Evolutionary conservation across 2,329 filamentous ascomycete species (phyloP).

Genomic region (Rhynchosporium graminicola): DNA sequence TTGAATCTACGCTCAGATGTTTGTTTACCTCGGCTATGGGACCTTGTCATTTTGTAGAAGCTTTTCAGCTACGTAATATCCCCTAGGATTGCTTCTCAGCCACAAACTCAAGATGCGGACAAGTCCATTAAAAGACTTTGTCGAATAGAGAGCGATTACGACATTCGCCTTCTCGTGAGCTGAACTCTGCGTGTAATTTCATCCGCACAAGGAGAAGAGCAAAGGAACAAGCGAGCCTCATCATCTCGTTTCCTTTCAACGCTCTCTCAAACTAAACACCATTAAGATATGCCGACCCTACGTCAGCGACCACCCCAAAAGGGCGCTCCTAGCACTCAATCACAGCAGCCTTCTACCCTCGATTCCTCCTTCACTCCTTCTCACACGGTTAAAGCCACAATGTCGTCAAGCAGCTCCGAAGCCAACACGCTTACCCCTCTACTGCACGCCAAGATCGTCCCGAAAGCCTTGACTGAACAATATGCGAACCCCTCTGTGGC

Average conservation of each 20-base stretch:
- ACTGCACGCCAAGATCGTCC: slow-evolving; percentile 17
- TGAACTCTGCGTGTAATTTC: no score
- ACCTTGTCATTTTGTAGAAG: no score
- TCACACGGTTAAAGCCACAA: slow-evolving; percentile 9
- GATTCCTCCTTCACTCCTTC: background rate
- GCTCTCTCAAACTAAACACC: background rate
- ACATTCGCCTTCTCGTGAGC: no score
- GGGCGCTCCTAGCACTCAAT: slow-evolving; percentile 7
- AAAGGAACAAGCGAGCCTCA: background rate
- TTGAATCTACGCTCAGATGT: no score
- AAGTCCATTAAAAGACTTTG: no score
- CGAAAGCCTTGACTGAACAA: slow-evolving; percentile 27
- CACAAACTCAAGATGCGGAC: no score
- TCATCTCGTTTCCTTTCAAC: background rate
- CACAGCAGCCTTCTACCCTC: slow-evolving; percentile 7
- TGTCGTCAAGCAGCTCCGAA: background rate
- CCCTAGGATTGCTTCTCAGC: no score
- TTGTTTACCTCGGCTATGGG: no score
- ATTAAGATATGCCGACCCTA: slow-evolving; percentile 14
- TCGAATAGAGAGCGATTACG: no score
- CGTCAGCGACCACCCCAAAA: slow-evolving; percentile 21
- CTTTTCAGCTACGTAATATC: no score
- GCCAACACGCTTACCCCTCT: slow-evolving; percentile 24
- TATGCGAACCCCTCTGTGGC: slow-evolving; percentile 13
- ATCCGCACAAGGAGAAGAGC: no score